Conservation (phyloP, 2,329 filamentous ascomycete genomes). For the Trichoderma sp. region DNA sequence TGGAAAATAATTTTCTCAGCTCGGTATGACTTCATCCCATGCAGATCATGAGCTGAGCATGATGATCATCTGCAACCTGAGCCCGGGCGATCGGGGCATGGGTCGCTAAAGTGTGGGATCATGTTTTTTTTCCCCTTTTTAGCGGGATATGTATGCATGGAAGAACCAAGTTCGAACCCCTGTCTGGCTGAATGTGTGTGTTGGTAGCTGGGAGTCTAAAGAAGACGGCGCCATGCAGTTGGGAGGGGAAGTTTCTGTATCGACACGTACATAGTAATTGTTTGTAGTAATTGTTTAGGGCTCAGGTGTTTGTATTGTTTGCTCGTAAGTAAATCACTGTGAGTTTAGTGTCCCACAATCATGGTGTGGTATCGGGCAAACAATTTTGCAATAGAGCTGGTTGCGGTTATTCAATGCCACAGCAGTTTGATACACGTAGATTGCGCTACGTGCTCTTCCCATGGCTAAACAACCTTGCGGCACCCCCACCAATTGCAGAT, state of each 20-base stretch:
- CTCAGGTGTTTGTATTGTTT: neutral
- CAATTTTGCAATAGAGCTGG: neutral
- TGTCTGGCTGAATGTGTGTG: neutral
- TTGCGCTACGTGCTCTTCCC: neutral
- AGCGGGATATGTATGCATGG: neutral
- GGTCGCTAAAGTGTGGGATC: conserved; percentile 1
- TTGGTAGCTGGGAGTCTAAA: neutral
- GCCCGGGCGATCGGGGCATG: conserved; percentile 17
- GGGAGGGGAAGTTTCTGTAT: neutral
- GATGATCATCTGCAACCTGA: neutral
- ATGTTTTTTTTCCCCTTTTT: neutral
- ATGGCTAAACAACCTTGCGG: neutral
- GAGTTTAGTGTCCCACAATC: neutral
- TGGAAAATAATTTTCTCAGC: neutral
- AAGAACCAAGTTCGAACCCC: neutral
- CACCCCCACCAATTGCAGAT: neutral
- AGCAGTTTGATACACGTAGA: neutral
- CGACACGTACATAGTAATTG: neutral
- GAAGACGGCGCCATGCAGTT: neutral
- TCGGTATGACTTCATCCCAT: conserved; percentile 6
- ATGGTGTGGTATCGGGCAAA: neutral
- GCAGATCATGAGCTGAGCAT: neutral
- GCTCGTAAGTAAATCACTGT: neutral
- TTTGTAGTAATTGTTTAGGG: neutral
- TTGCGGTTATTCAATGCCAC: neutral